These are phyloP conservation scores for Rosa hybrid DNA, from an alignment of 331 rosid species.

Conservation along the genomic window DNA sequence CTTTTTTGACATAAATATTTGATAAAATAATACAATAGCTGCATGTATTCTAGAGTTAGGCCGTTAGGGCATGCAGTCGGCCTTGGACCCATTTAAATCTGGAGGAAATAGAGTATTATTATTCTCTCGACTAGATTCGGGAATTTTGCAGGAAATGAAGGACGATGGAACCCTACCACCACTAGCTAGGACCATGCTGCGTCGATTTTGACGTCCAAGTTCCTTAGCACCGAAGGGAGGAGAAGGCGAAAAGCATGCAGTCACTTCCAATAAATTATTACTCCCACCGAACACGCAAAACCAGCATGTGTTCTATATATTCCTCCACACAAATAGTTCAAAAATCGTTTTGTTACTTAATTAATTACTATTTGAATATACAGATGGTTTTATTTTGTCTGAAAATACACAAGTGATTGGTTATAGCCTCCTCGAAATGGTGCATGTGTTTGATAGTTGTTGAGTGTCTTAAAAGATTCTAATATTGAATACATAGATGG, in stretches of 20 bases:
- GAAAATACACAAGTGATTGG: neutral
- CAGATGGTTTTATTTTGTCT: neutral
- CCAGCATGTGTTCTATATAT: neutral
- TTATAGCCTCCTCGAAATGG: neutral
- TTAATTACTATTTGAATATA: neutral
- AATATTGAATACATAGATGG: too few relatives aligned
- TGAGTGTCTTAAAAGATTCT: neutral
- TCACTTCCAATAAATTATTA: neutral
- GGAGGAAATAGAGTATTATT: neutral
- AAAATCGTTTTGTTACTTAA: neutral
- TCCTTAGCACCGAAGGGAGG: conserved; percentile 46
- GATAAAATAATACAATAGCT: neutral
- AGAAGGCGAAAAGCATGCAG: neutral
- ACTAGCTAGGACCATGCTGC: neutral
- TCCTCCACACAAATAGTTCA: neutral
- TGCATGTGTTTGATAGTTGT: neutral
- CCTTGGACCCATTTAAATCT: neutral
- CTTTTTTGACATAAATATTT: neutral
- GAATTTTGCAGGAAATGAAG: conserved; percentile 2
- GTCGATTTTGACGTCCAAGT: conserved; percentile 24
- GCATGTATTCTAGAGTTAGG: neutral
- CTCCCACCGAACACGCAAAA: neutral
- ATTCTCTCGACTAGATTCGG: neutral
- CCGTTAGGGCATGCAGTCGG: neutral
- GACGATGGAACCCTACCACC: conserved; percentile 7